Conservation (phyloP, 2,329 filamentous ascomycete species). For the Neonectria coccinea region DNA sequence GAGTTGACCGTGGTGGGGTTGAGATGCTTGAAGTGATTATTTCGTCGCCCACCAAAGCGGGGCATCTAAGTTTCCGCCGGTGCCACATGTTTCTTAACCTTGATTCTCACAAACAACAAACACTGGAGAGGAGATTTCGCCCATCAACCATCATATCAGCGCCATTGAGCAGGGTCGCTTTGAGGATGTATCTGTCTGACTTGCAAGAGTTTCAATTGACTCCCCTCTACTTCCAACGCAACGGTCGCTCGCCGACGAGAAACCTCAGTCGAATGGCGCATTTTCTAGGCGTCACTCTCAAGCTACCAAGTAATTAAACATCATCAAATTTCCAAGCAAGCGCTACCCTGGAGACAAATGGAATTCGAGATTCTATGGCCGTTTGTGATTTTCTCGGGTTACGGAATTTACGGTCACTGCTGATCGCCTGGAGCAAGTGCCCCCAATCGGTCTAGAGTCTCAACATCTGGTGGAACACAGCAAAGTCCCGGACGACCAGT, state of each 20-base stretch:
- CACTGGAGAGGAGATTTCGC: neutral
- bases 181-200: neutral
- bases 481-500: neutral
- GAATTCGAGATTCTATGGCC: neutral
- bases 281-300: neutral
- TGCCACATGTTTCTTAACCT: slow-evolving; percentile 2
- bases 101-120: neutral
- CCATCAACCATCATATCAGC: neutral
- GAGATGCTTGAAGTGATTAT: slow-evolving; percentile 8
- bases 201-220: neutral
- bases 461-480: neutral
- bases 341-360: neutral
- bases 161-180: neutral
- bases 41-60: slow-evolving; percentile 21
- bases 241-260: neutral
- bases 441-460: neutral
- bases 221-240: neutral
- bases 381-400: neutral
- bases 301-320: neutral
- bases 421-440: neutral
- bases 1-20: slow-evolving; percentile 16
- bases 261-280: neutral
- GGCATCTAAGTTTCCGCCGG: slow-evolving; percentile 17
- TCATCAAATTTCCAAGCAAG: neutral
- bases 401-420: neutral